Conservation (phyloP, 768 basidiomycete genomes). For the Rhodotorula sphaerocarpa region DNA sequence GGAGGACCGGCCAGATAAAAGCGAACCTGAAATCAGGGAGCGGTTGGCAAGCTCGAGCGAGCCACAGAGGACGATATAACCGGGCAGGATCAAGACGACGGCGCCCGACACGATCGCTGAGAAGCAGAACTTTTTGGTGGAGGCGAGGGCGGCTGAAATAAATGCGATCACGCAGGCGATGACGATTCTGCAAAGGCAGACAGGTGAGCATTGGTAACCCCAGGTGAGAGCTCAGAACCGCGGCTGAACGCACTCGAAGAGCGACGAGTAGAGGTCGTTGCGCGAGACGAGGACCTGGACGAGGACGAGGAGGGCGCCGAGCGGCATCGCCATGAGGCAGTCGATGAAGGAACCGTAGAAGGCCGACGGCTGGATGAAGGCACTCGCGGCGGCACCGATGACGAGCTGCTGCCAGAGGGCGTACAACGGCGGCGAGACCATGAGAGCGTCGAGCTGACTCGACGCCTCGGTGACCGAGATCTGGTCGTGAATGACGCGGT, state of each 20-base stretch:
- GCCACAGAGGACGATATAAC: constrained; percentile 52
- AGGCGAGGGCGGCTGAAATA: constrained; percentile 63
- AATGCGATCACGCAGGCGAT: constrained; percentile 72
- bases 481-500: constrained; percentile 57
- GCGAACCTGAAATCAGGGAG: constrained; percentile 64
- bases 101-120: constrained; percentile 68
- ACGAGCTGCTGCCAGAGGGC: constrained; percentile 55
- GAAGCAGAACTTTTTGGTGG: constrained; percentile 65
- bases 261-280: constrained; percentile 66
- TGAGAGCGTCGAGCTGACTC: constrained; percentile 60
- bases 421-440: constrained; percentile 53
- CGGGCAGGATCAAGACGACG: constrained; percentile 71
- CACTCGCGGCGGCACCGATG: constrained; percentile 55
- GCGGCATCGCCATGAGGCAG: constrained; percentile 60
- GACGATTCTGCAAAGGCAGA: constrained; percentile 56
- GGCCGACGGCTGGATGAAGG: constrained; percentile 40
- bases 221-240: no score
- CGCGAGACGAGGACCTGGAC: constrained; percentile 61
- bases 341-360: constrained; percentile 74
- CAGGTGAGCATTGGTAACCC: no score
- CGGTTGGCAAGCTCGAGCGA: constrained; percentile 54
- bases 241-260: constrained; percentile 62
- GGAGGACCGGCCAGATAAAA: no score
- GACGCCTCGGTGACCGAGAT: constrained; percentile 67
- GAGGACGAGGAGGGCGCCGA: constrained; percentile 64